A percentile compares a stretch with the other conserved stretches of the same genome.
Evolutionary conservation across 192 early-diverging fungal species (phyloP).

Genomic region (Lobulomyces angularis): DNA sequence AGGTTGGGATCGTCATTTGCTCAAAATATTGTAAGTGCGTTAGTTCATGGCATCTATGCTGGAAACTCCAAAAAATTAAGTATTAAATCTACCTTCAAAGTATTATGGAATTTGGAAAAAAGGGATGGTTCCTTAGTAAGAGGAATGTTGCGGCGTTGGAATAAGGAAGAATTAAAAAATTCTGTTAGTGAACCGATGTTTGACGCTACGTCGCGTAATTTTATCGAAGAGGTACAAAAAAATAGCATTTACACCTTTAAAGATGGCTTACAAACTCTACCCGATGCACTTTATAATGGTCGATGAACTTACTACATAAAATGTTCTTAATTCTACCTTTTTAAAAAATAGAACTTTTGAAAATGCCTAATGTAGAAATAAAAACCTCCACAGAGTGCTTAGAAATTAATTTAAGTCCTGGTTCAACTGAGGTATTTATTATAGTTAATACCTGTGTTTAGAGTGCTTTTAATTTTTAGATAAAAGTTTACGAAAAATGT

Average conservation of each 20-base stretch:
- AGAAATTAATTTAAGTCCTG: too few relatives aligned
- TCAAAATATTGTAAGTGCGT: conserved; percentile 71
- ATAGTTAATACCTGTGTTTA: too few relatives aligned
- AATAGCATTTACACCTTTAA: conserved; percentile 74
- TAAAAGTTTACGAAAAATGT: too few relatives aligned
- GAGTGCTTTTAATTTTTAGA: too few relatives aligned
- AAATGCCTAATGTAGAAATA: too few relatives aligned
- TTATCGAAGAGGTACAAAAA: conserved; percentile 44
- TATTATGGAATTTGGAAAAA: conserved; percentile 8
- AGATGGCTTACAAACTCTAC: conserved; percentile 61
- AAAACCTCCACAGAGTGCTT: too few relatives aligned
- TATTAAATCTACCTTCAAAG: conserved; percentile 42
- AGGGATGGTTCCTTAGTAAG: conserved; percentile 19
- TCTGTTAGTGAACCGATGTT: conserved; percentile 7
- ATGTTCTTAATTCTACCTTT: too few relatives aligned
- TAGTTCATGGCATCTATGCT: conserved; percentile 90
- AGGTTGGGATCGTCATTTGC: conserved; percentile 64
- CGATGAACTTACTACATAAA: too few relatives aligned
- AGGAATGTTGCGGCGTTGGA: conserved; percentile 4
- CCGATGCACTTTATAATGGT: conserved; percentile 46
- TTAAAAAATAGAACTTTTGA: too few relatives aligned
- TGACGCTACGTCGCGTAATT: conserved; percentile 28
- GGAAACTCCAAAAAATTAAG: conserved; percentile 70
- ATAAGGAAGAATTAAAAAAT: neutral
- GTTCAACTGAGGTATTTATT: too few relatives aligned